Percentiles rank a stretch among this genome's conserved stretches.
Conservation (phyloP, 768 basidiomycete genomes). For the Pulveroboletus sp. region DNA sequence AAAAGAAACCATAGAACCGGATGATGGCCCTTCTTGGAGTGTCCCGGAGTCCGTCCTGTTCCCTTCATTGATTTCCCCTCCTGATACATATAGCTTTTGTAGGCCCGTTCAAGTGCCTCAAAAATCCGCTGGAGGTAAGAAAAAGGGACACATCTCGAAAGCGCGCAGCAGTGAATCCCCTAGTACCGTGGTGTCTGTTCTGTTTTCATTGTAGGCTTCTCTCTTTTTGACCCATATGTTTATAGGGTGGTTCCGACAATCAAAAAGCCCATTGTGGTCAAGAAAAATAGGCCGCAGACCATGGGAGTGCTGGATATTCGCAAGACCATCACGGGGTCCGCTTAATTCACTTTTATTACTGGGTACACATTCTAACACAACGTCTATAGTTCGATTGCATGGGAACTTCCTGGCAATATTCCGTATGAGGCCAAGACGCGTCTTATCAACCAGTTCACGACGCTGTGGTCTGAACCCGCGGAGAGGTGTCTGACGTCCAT, state of each 20-base stretch:
- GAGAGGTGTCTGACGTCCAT: conserved; percentile 32
- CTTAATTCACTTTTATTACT: not conserved
- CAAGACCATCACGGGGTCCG: conserved; percentile 33
- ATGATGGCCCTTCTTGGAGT: too few species aligned
- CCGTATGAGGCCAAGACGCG: conserved; percentile 38
- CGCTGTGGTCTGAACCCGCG: conserved; percentile 35
- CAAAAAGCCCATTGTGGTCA: not conserved
- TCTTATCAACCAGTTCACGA: conserved; percentile 34
- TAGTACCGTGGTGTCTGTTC: too few species aligned
- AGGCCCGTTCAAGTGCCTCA: too few species aligned
- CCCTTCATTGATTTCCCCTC: too few species aligned
- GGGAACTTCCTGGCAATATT: conserved; percentile 41
- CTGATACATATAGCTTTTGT: too few species aligned
- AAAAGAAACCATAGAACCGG: not conserved
- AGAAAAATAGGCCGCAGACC: conserved; percentile 2
- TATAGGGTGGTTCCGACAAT: not conserved
- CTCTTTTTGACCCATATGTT: not conserved
- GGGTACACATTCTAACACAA: not conserved
- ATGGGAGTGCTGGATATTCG: conserved; percentile 34
- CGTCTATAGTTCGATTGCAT: conserved; percentile 12
- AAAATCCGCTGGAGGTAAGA: too few species aligned
- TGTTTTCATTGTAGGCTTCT: not conserved
- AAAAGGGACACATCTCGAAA: too few species aligned
- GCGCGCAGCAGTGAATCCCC: too few species aligned
- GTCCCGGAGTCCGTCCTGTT: too few species aligned